Evolutionary conservation across 352 stramenopile species (phyloP), one percentile per base, ranked within the genome.

Genomic region (Phytopythium sindhum): DNA sequence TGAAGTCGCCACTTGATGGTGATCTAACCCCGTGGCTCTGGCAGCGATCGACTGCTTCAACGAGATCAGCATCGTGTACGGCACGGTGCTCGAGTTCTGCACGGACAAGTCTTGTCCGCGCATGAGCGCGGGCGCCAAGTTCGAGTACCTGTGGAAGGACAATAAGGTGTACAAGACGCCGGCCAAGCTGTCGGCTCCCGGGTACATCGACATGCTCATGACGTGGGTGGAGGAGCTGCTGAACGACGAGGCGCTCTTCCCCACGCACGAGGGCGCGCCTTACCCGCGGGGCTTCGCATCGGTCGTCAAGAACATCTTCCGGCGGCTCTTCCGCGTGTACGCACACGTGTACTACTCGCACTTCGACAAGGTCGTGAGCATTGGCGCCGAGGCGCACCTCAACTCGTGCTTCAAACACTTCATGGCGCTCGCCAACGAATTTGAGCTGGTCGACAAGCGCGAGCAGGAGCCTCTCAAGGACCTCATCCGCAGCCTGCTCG

Each of bases 391-490:
- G 63, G 93, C 96, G 35, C 93, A 99, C 72, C 81, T 99, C 56
- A 99, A 99, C 78, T 98, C 97, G 60, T 98, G 92, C 69, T 98
- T 99, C 78, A 99, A 99, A 71, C 95, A 98, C 75, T 99, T 99
- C 64, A 98, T 99, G 80, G 94, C 97, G 48, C 98, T 99, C 74
- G 96, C 96, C 66, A 96, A 81, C 19, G 90, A 97, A 69, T 98
- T 98, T 71, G 89, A 97, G 17, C 76, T 98, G 33, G 86, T 98
- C 21, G 90, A 96, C 59, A 91, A 97, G 70, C 89, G 93, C 56
- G 95, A 99, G 72, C 90, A 98, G 72, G 88, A 98, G 69, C 94
- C 94, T 15, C 80, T 99, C 59, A 94, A 97, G 62, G 93, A 98
- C 12, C 80, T 98, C 60, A 97, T 98, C 61, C 96, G 96, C 63